Evolutionary conservation across 2,329 filamentous ascomycete genomes (phyloP), one percentile per base, ranked within the genome.

Genomic region (Trichoderma sp.): DNA sequence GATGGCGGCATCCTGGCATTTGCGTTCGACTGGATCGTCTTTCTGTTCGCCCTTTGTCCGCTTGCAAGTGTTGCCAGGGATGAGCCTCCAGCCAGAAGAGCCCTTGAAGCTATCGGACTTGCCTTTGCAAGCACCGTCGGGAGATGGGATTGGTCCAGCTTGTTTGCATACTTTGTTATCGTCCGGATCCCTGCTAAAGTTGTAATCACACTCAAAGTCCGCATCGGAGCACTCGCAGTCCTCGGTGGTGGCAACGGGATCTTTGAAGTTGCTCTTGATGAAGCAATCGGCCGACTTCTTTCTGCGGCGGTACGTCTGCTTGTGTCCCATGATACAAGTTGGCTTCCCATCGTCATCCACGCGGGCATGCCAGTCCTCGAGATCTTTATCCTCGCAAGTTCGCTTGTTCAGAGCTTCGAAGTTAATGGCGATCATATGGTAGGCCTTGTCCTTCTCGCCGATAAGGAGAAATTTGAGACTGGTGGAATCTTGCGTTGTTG

Each of bases 181-280:
- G 4, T 87, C 82, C 39, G 84, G 84, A 67, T 84, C 84, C 72
- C 87, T 87, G 68, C 89, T 82, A 76, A 97, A 98, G 78, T 97
- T 96, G 83, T 92, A 97, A 76, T 98, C 94, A 77, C 95, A 99
- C 80, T 99, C 95, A 77, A 97, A 99, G 78, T 99, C 96, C 37
- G 84, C 83, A 67, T 91, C 87, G 0, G 89, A 89, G 79, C 95
- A 99, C 48, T 92, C 88, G 82, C 95, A 99, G 56, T 88, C 80
- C 73, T 92, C 87, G 32, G 87, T 90, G 69, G 89, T 82, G 2
- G 91, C 87, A 37, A 87, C 80, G 0, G 92, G 89, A 70, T 95
- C 91, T 75, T 93, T 89, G 81, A 97, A 97, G 64, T 94, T 88
- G 69, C 92, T 85, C 73, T 92, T 91, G 72, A 98, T 85, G 77